Conservation (phyloP, 148 eudicot genomes). For the Polygonum aviculare region DNA sequence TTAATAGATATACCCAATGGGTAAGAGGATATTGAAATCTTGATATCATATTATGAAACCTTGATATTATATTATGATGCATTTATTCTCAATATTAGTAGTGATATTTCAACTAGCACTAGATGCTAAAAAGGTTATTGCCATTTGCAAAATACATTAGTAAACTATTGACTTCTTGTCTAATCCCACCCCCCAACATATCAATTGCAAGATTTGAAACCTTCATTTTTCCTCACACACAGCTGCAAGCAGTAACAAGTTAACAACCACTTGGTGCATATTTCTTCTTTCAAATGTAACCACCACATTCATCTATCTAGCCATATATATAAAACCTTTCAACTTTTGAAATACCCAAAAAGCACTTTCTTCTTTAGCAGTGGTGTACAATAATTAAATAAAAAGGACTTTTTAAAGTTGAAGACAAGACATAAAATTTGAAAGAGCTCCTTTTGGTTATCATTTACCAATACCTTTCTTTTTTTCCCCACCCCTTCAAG, state of each 20-base stretch:
- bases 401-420: neutral
- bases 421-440: conserved; percentile 6
- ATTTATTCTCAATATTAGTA: too few species aligned
- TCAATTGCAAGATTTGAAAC: neutral
- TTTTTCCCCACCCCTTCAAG: neutral
- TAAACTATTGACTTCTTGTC: neutral
- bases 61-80: too few species aligned
- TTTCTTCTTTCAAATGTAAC: neutral
- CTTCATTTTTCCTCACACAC: neutral
- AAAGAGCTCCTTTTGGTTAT: neutral
- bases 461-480: neutral
- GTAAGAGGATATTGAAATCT: too few species aligned
- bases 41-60: too few species aligned
- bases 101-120: neutral
- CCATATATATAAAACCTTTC: neutral
- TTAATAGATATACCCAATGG: too few species aligned
- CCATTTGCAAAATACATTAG: neutral
- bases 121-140: neutral
- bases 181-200: neutral
- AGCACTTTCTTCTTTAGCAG: neutral
- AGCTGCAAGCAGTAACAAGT: neutral
- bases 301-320: neutral
- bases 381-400: conserved; percentile 5
- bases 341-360: conserved; percentile 1
- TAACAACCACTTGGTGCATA: neutral